Percentiles rank a stretch among this genome's conserved stretches.
phyloP scores from a whole-genome alignment of 192 early-diverging fungal species.

The Coemansia biformis region DNA sequence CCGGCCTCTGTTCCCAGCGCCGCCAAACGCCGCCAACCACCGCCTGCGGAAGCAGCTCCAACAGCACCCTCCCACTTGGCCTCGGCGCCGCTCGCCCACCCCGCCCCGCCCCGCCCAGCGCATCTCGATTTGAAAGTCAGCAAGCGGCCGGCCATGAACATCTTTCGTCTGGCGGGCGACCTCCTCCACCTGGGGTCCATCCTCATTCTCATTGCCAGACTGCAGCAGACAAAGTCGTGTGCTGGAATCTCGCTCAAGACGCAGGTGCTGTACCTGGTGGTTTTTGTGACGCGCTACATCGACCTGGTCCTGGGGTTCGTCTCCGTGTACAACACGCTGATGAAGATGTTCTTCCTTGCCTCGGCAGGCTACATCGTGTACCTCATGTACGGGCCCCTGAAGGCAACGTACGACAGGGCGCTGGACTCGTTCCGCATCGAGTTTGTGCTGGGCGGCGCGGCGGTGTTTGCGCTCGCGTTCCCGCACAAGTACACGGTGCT shows the following conservation, averaged over 20 bases:
- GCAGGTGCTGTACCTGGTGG: conserved; percentile 82
- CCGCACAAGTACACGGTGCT: conserved; percentile 62
- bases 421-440: conserved; percentile 90
- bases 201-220: conserved; percentile 88
- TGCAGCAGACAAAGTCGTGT: conserved; percentile 81
- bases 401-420: conserved; percentile 87
- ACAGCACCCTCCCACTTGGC: too few relatives aligned
- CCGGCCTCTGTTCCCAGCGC: too few relatives aligned
- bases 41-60: too few relatives aligned
- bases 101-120: too few relatives aligned
- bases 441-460: conserved; percentile 68
- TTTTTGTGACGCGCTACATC: conserved; percentile 92
- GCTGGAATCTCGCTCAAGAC: conserved; percentile 98
- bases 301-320: conserved; percentile 74
- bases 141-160: conserved; percentile 79
- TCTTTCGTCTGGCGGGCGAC: conserved; percentile 87
- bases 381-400: conserved; percentile 78
- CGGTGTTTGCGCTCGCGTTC: conserved; percentile 67
- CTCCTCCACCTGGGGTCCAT: conserved; percentile 93
- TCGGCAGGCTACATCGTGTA: conserved; percentile 84
- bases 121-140: too few relatives aligned
- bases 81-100: too few relatives aligned
- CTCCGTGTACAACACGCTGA: conserved; percentile 87
- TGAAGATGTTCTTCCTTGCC: conserved; percentile 93
- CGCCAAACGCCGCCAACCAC: too few relatives aligned